phyloP scores from a whole-genome alignment of 1,284 basidiomycete species.

The Hymenochaete sp. region DNA sequence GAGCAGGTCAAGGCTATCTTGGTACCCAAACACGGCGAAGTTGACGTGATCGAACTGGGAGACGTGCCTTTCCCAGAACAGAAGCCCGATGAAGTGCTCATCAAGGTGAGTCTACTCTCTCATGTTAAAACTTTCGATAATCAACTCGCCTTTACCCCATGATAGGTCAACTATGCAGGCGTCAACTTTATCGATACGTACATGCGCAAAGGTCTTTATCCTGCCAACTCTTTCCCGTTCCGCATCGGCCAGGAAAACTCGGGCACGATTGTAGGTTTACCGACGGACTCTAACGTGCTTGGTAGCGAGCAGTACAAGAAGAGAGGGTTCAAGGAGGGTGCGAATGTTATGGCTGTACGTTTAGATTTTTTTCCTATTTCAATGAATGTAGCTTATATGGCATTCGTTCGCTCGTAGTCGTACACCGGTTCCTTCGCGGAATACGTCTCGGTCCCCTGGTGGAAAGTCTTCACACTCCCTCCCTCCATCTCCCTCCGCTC shows the following conservation, averaged over 20 bases:
- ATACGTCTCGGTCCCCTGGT: slow-evolving; percentile 64
- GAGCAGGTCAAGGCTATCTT: slow-evolving; percentile 39
- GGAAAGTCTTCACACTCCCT: slow-evolving; percentile 53
- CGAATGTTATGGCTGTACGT: slow-evolving; percentile 56
- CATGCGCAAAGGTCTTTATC: slow-evolving; percentile 53
- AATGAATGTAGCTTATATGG: neutral
- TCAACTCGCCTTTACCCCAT: slow-evolving; percentile 26
- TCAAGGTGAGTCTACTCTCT: slow-evolving; percentile 49
- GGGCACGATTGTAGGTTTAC: slow-evolving; percentile 68
- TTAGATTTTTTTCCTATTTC: too few species aligned
- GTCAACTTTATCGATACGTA: slow-evolving; percentile 89
- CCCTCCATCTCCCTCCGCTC: slow-evolving; percentile 50
- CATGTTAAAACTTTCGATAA: neutral
- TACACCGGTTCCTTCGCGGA: slow-evolving; percentile 60
- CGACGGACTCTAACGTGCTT: slow-evolving; percentile 48
- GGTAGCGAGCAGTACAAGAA: slow-evolving; percentile 51
- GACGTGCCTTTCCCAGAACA: slow-evolving; percentile 55
- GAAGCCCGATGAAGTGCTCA: slow-evolving; percentile 58
- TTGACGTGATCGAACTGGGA: slow-evolving; percentile 70
- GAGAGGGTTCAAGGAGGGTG: slow-evolving; percentile 50
- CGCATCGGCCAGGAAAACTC: slow-evolving; percentile 73
- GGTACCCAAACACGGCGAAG: slow-evolving; percentile 51
- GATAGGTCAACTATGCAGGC: slow-evolving; percentile 39
- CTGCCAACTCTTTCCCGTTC: slow-evolving; percentile 54
- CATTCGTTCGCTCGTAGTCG: neutral